Percentiles rank a stretch among this genome's conserved stretches.
These are phyloP conservation scores for Striga hermonthica DNA, from an alignment of 305 asterid genomes.

Conservation along the genomic window DNA sequence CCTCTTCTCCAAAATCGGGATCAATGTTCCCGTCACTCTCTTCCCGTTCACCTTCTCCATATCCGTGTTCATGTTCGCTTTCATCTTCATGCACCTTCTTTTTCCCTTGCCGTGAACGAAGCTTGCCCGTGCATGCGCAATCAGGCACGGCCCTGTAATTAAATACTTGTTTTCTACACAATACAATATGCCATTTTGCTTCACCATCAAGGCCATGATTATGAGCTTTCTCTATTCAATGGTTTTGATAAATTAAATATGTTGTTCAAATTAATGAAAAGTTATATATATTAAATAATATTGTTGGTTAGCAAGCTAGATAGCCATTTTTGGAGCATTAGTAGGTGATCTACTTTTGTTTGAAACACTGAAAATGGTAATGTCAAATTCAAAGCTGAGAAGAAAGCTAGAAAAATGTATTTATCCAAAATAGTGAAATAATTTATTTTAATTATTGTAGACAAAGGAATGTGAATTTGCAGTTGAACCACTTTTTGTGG, in stretches of 20 bases:
- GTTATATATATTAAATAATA: neutral
- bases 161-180: neutral
- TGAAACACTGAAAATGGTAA: neutral
- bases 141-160: neutral
- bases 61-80: constrained; percentile 24
- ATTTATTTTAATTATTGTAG: neutral
- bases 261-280: neutral
- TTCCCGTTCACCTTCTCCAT: constrained; percentile 50
- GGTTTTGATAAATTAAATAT: neutral
- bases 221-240: neutral
- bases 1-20: constrained; percentile 28
- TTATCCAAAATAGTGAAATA: constrained; percentile 24
- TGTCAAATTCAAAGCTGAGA: constrained; percentile 14
- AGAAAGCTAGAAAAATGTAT: constrained; percentile 1
- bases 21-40: constrained; percentile 50
- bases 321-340: neutral
- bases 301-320: neutral
- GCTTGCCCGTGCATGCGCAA: neutral
- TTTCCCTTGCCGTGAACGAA: neutral
- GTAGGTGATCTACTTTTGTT: constrained; percentile 33
- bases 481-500: constrained; percentile 41
- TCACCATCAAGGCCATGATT: constrained; percentile 25
- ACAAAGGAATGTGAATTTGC: constrained; percentile 25
- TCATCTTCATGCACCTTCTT: constrained; percentile 20
- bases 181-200: neutral